phyloP scores from a whole-genome alignment of 352 stramenopile species.

The Phytophthora parvispora region DNA sequence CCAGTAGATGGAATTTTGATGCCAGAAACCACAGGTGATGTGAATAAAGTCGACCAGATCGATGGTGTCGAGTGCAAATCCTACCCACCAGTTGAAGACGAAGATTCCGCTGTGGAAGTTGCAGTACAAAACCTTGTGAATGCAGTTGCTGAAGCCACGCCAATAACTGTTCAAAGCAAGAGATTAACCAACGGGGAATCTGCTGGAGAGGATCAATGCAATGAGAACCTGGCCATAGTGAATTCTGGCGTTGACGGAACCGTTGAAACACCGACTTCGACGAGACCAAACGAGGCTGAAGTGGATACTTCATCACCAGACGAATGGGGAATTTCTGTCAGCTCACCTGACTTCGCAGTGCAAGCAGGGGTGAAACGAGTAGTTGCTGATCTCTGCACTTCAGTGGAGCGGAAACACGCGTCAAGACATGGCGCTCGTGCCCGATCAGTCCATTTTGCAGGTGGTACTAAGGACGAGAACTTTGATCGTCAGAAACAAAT shows the following conservation, averaged over 20 bases:
- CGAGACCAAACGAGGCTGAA: too few relatives aligned
- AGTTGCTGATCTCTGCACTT: conserved; percentile 13
- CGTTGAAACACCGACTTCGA: neutral
- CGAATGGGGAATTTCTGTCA: neutral
- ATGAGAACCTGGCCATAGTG: neutral
- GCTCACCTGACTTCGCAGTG: neutral
- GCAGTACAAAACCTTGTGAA: conserved; percentile 14
- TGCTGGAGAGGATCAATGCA: neutral
- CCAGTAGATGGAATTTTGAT: neutral
- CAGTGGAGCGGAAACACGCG: neutral
- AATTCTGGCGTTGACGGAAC: neutral
- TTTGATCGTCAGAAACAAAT: conserved; percentile 1
- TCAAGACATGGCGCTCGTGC: conserved; percentile 1
- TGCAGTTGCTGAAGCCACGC: neutral
- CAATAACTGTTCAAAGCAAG: too few relatives aligned
- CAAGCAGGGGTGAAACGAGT: neutral
- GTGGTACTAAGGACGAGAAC: conserved; percentile 1
- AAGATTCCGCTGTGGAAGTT: neutral
- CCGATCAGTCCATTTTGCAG: conserved; percentile 23
- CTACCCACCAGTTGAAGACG: conserved; percentile 1
- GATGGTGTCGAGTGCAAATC: conserved; percentile 10
- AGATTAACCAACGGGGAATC: too few relatives aligned
- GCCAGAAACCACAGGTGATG: neutral
- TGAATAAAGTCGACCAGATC: neutral
- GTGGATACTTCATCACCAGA: neutral